Percentiles rank a stretch among this genome's conserved stretches.
phyloP scores from a whole-genome alignment of 2,329 filamentous ascomycete species.

The Anisogramma anomala region DNA sequence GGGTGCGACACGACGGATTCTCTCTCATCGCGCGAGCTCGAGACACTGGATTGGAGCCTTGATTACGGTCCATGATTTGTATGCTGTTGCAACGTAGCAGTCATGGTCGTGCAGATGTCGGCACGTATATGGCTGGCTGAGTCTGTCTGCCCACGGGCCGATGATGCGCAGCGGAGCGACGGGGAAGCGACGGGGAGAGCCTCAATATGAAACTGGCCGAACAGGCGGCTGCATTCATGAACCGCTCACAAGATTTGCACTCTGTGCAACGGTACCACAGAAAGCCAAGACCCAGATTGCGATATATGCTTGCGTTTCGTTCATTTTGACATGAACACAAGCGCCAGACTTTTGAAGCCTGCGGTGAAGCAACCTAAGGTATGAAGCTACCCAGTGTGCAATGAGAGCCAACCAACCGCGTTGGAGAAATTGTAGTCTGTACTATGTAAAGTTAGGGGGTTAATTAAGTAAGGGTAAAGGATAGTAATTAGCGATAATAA shows the following conservation, averaged over 20 bases:
- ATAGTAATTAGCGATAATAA: too few species aligned
- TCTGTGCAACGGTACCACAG: conserved; percentile 5
- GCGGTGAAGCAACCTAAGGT: too few species aligned
- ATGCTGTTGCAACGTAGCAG: conserved; percentile 1
- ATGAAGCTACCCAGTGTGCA: too few species aligned
- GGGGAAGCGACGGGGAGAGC: neutral
- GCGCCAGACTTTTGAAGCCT: neutral
- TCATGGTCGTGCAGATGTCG: conserved; percentile 1
- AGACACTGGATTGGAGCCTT: neutral
- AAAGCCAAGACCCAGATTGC: conserved; percentile 1
- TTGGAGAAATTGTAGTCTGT: too few species aligned
- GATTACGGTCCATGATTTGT: neutral
- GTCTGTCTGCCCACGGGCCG: conserved; percentile 3
- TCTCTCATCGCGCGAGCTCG: neutral
- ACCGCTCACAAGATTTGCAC: conserved; percentile 3
- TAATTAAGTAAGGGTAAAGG: too few species aligned
- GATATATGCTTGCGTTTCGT: conserved; percentile 5
- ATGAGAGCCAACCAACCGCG: too few species aligned
- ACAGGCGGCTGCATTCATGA: neutral
- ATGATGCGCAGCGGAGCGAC: conserved; percentile 4
- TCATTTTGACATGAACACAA: neutral
- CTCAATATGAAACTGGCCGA: conserved; percentile 8
- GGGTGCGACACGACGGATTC: neutral
- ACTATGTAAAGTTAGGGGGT: too few species aligned
- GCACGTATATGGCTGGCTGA: conserved; percentile 1